A percentile compares a stretch with the other conserved stretches of the same genome.
Evolutionary conservation across 148 eudicot genomes (phyloP).

Genomic region (Fagopyrum tataricum): DNA sequence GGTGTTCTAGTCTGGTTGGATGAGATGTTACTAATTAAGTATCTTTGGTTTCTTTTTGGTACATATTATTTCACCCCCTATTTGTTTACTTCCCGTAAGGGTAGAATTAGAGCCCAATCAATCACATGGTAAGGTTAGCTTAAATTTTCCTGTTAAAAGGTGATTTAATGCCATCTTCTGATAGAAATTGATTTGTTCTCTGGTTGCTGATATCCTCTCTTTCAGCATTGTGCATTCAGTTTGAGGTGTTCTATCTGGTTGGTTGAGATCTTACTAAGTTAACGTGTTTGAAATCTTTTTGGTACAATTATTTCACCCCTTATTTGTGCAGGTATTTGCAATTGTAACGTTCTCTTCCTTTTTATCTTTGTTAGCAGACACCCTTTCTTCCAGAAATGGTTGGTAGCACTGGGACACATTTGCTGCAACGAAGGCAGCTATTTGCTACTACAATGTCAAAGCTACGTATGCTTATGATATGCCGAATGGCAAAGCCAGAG

Average conservation of each 20-base stretch:
- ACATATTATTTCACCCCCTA: too few relatives aligned
- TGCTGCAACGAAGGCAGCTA: conserved; percentile 69
- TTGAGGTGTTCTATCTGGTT: background rate
- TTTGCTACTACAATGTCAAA: conserved; percentile 83
- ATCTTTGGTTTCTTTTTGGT: too few relatives aligned
- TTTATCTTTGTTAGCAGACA: conserved; percentile 29
- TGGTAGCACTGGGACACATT: conserved; percentile 70
- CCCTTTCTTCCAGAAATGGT: conserved; percentile 52
- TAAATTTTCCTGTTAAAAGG: background rate
- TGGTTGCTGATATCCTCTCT: background rate
- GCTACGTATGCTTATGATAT: conserved; percentile 82
- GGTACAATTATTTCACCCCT: background rate
- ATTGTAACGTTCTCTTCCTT: background rate
- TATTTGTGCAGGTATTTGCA: background rate
- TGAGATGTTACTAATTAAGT: too few relatives aligned
- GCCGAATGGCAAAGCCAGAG: conserved; percentile 99
- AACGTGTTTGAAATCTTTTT: background rate
- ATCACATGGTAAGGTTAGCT: background rate
- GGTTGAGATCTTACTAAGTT: background rate
- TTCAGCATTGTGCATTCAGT: background rate
- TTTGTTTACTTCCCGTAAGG: background rate
- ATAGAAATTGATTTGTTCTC: background rate
- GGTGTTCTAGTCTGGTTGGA: too few relatives aligned
- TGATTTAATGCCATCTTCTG: background rate
- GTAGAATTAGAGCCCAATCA: background rate